Evolutionary conservation across 2,329 filamentous ascomycete genomes (phyloP), one percentile per base, ranked within the genome.

Genomic region (Colletotrichum falcatum): DNA sequence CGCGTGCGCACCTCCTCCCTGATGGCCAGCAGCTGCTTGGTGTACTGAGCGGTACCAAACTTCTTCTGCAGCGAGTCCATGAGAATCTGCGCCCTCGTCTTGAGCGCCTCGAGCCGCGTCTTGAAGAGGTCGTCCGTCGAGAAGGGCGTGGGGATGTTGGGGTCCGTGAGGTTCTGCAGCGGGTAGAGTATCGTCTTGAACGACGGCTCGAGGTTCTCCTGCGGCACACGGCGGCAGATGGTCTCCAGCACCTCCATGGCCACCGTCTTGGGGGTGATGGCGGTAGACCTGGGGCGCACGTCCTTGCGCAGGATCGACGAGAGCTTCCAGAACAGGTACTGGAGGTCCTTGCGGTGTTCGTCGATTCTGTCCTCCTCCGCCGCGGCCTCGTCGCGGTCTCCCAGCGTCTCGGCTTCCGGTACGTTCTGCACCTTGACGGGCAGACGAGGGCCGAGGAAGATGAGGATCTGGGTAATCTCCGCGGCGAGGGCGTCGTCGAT

Each of bases 61-160:
- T 93, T 94, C 83, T 91, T 92, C 83, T 97, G 94, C 70, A 99
- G 79, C n/a, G 87, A 83, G 73, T 94, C 92, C 84, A 98, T 90
- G 14, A 95, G 85, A 75, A 95, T 92, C 74, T 92, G 89, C 5
- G 93, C 92, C 67, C 91, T 90, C 49, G 88, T 86, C 74, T 92
- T 90, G 42, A 99, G 84, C 0, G 85, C 85, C 73, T 94, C 92
- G 79, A 95, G 92, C 26, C 86, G 88, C 7, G 87, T 84, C 74
- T 88, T 89, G 84, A 95, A 95, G 0, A 83, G 78, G 66, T 91
- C 89, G 75, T 95, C 92, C 7, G 88, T 88, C 30, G 91, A 92
- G 73, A 90, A 90, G 0, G 94, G 93, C 18, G 88, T 83, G 0
- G 92, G 89, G 60, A 95, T 94, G 1, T 89, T 88, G 1, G 92